Evolutionary conservation across 257 asterid species (phyloP).

Genomic region (Solanum tacnaense): DNA sequence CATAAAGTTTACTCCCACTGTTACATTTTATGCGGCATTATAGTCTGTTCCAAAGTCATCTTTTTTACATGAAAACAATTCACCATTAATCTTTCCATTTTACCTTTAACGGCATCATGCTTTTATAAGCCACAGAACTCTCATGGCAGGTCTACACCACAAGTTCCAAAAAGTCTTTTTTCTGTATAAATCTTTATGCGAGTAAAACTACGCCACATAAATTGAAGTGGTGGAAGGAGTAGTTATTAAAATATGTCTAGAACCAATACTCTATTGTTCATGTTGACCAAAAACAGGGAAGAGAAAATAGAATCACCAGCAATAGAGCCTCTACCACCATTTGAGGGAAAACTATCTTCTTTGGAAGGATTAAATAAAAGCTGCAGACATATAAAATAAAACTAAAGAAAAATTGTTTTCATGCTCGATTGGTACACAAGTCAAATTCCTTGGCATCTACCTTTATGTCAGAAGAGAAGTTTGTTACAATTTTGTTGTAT

Average conservation of each 20-base stretch:
- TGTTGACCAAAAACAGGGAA: not conserved
- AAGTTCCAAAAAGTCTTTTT: not conserved
- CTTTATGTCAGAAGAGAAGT: conserved; percentile 95
- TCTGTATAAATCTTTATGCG: not conserved
- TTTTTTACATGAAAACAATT: not conserved
- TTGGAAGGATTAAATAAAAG: not conserved
- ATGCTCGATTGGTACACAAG: not conserved
- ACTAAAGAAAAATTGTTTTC: not conserved
- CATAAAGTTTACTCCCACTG: not conserved
- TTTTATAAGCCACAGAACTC: not conserved
- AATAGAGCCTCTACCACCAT: not conserved
- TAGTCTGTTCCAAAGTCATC: not conserved
- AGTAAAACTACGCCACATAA: not conserved
- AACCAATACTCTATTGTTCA: not conserved
- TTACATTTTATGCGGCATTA: not conserved
- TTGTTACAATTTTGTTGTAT: conserved; percentile 66
- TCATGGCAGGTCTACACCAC: not conserved
- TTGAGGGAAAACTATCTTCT: not conserved
- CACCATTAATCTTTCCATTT: not conserved
- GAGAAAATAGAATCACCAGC: not conserved
- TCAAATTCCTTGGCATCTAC: conserved; percentile 26
- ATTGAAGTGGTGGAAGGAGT: not conserved
- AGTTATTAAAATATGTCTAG: not conserved
- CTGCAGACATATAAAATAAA: not conserved
- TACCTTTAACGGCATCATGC: not conserved